Evolutionary conservation across 73 alveolate genomes (phyloP).

Genomic region (Paraurostyla sp.): DNA sequence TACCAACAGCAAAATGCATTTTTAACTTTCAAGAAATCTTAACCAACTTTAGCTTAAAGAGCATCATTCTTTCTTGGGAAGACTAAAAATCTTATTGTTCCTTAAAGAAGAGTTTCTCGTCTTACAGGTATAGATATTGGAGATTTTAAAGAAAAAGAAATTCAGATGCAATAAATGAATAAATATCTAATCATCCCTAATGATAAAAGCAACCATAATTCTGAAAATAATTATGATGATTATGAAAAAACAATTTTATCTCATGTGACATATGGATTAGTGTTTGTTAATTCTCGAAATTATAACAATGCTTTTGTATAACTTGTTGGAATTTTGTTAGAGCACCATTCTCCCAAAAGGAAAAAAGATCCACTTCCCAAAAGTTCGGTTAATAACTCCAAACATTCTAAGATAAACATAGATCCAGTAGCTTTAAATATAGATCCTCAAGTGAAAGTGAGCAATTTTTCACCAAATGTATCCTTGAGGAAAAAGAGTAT

Average conservation of each 20-base stretch:
- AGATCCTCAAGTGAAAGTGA: constrained; percentile 8
- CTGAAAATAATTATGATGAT: too few relatives aligned
- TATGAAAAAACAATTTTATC: too few relatives aligned
- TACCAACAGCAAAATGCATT: background rate
- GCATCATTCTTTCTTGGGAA: background rate
- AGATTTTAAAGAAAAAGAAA: background rate
- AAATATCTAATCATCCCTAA: too few relatives aligned
- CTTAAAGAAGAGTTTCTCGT: background rate
- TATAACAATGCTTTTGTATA: too few relatives aligned
- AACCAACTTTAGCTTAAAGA: background rate
- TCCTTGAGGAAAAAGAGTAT: background rate
- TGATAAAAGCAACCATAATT: too few relatives aligned
- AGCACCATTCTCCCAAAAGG: too few relatives aligned
- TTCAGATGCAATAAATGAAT: background rate
- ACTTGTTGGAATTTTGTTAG: too few relatives aligned
- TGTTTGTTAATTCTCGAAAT: background rate
- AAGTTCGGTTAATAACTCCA: too few relatives aligned
- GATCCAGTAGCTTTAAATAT: too few relatives aligned
- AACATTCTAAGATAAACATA: too few relatives aligned
- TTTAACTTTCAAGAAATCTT: background rate
- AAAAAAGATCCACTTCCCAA: too few relatives aligned
- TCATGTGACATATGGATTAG: background rate
- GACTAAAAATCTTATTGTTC: background rate
- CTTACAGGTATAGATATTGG: background rate
- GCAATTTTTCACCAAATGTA: constrained; percentile 2